Evolutionary conservation across 768 basidiomycete genomes (phyloP).

Genomic region (Boletales sp.): DNA sequence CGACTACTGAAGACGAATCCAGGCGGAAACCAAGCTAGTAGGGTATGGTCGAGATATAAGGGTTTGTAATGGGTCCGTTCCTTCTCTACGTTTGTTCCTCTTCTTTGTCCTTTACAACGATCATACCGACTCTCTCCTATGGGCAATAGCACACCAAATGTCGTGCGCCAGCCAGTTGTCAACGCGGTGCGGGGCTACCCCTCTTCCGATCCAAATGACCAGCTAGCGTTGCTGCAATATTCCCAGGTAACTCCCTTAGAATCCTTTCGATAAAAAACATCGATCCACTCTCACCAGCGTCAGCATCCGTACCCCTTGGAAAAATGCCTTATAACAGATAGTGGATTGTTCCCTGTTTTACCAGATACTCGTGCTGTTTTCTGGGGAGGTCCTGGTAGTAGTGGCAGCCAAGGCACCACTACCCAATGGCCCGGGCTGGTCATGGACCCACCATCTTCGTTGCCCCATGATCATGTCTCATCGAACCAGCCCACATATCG

Average conservation of each 20-base stretch:
- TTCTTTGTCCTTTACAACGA: neutral
- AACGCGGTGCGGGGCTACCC: neutral
- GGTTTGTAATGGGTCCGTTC: neutral
- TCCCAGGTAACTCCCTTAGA: slow-evolving; percentile 1
- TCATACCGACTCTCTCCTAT: neutral
- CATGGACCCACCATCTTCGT: neutral
- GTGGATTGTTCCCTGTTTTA: neutral
- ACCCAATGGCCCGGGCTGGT: neutral
- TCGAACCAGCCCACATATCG: too few relatives aligned
- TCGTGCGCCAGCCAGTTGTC: neutral
- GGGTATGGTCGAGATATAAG: slow-evolving; percentile 1
- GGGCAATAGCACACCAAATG: neutral
- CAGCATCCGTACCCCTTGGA: neutral
- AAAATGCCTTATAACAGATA: neutral
- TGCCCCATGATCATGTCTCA: too few relatives aligned
- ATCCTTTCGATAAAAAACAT: neutral
- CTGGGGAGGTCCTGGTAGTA: neutral
- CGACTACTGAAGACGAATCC: too few relatives aligned
- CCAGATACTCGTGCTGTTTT: neutral
- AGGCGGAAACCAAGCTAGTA: too few relatives aligned
- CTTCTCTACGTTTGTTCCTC: neutral
- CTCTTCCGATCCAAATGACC: neutral
- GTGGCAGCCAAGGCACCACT: neutral
- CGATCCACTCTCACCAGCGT: neutral
- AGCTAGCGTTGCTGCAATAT: neutral